Evolutionary conservation across 1,139 yeast genomes (phyloP).

Genomic region (Debaryomycetaceae sp.): DNA sequence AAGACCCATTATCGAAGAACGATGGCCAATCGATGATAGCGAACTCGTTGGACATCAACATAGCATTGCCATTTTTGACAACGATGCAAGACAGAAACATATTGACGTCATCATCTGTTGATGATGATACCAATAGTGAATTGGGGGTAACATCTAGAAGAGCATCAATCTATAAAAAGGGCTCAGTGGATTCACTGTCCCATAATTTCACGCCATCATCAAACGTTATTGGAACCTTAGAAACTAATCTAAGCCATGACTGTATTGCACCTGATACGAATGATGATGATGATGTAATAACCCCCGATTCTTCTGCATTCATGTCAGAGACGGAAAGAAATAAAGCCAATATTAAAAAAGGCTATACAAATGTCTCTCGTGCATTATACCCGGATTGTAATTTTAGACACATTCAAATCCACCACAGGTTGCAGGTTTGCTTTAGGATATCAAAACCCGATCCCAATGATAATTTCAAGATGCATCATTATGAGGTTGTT

Average conservation of each 20-base stretch:
- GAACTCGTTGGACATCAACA: slow-evolving; percentile 43
- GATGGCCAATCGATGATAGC: slow-evolving; percentile 30
- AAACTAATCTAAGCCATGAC: slow-evolving; percentile 35
- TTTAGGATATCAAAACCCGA: slow-evolving; percentile 71
- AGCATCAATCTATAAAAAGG: slow-evolving; percentile 5
- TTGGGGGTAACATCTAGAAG: slow-evolving; percentile 17
- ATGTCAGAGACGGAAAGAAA: slow-evolving; percentile 23
- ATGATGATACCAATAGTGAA: slow-evolving; percentile 21
- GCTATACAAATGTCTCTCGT: slow-evolving; percentile 32
- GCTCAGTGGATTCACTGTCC: slow-evolving; percentile 6
- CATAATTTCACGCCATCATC: slow-evolving; percentile 24
- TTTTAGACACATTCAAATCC: slow-evolving; percentile 64
- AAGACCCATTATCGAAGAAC: slow-evolving; percentile 9
- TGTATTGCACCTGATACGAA: slow-evolving; percentile 12
- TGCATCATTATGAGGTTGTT: slow-evolving; percentile 85
- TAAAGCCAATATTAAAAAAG: slow-evolving; percentile 33
- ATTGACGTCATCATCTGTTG: slow-evolving; percentile 21
- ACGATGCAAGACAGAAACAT: slow-evolving; percentile 34
- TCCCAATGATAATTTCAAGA: slow-evolving; percentile 49
- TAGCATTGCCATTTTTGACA: slow-evolving; percentile 47
- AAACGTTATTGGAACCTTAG: slow-evolving; percentile 40
- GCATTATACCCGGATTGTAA: slow-evolving; percentile 67
- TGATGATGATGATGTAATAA: slow-evolving; percentile 20
- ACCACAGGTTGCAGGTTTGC: slow-evolving; percentile 76
- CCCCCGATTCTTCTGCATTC: slow-evolving; percentile 28